phyloP scores from a whole-genome alignment of 2,329 filamentous ascomycete genomes.

The Xylariaceae sp. region DNA sequence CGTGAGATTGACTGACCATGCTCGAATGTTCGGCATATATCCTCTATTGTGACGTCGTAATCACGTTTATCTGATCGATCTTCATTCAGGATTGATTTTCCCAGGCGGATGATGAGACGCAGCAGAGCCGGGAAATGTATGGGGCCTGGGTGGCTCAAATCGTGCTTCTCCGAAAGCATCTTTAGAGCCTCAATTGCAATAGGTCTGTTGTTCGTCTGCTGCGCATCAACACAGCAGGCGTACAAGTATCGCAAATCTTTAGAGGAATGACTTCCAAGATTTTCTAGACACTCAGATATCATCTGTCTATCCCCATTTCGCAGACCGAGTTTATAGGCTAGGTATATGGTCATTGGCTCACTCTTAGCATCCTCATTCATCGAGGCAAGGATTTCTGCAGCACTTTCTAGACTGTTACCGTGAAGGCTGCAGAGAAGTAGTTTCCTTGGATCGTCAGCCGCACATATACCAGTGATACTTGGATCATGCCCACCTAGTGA shows the following conservation, averaged over 20 bases:
- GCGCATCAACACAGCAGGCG: slow-evolving; percentile 75
- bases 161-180: slow-evolving; percentile 53
- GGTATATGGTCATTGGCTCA: slow-evolving; percentile 64
- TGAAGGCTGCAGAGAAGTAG: slow-evolving; percentile 66
- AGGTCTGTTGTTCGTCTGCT: slow-evolving; percentile 56
- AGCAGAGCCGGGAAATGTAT: slow-evolving; percentile 61
- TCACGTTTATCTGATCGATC: slow-evolving; percentile 14
- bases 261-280: slow-evolving; percentile 48
- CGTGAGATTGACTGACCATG: slow-evolving; percentile 30
- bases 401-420: slow-evolving; percentile 49
- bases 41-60: slow-evolving; percentile 29
- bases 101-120: slow-evolving; percentile 53
- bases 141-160: slow-evolving; percentile 40
- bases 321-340: slow-evolving; percentile 72
- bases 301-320: slow-evolving; percentile 51
- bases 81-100: slow-evolving; percentile 38
- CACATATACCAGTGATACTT: background rate
- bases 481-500: slow-evolving; percentile 52
- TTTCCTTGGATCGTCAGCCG: slow-evolving; percentile 51
- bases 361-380: slow-evolving; percentile 56
- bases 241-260: slow-evolving; percentile 65
- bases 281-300: slow-evolving; percentile 60
- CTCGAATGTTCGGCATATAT: slow-evolving; percentile 51
- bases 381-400: slow-evolving; percentile 49
- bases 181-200: slow-evolving; percentile 58